Base-by-base conservation (phyloP, 805 yeast genomes). In the Myxozyma kluyveri region DNA sequence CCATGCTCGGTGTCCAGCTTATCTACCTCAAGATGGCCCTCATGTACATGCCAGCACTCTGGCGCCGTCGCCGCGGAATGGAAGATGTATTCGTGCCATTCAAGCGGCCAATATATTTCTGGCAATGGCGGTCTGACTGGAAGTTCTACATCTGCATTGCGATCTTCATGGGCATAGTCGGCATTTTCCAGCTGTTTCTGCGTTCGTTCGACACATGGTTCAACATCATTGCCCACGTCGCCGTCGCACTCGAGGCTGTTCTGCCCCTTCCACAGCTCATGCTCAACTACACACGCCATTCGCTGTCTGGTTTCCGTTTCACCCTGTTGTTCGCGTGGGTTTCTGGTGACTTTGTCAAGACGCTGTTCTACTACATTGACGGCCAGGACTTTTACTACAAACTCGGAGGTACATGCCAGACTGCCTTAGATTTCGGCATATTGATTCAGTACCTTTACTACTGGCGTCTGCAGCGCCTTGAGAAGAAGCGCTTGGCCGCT, bases 1-100 rank as follows among this genome's bases (percentile, higher is more conserved):
- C 87, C n/a, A 89, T 88, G 96, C 75, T 89, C n/a, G 75, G 79
- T 56, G 84, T 88, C 47, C 97, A 89, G 63, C 61, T 79, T 36
- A 67, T 86, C 0, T 68, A 90, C 46, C 70, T 89, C 35, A 77
- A 77, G 52, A 79, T 81, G 7, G 83, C 88, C 1, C 72, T 90
- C 39, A 72, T 61, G 50, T 61, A 66, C 64, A 37, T 45, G 53
- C 47, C 59, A 41, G 52, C 52, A 45, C 55, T 43, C 39, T 22
- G 61, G 62, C 33, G 61, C 56, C 31, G 54, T 48, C 26, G 31
- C 24, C 31, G 10, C 6, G 49, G 1, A 22, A 59, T 3, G 42
- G 57, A 7, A 58, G 52, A 42, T 49, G 58, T 2, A 2, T 63
- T 37, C 27, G 49, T 63, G 3, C 14, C 65, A 0, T 56, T 56